Conservation (phyloP, 2,329 filamentous ascomycete species). For the Xylariaceae sp. region DNA sequence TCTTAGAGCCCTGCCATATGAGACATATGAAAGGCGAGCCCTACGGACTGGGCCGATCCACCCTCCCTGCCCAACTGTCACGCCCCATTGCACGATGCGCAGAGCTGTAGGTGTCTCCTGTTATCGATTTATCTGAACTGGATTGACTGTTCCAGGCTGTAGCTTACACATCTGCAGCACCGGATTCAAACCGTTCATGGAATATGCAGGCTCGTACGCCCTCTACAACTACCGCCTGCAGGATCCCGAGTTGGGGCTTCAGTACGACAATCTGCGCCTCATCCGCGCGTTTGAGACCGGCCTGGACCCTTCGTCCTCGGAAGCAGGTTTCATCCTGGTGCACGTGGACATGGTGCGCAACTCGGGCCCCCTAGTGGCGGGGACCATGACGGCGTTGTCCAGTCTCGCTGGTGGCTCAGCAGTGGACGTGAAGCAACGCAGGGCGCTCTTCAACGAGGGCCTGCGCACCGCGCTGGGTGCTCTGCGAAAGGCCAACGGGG, state of each 20-base stretch:
- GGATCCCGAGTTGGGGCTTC: conserved; percentile 51
- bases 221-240: conserved; percentile 62
- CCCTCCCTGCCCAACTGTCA: conserved; percentile 69
- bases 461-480: conserved; percentile 56
- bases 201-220: conserved; percentile 66
- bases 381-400: conserved; percentile 60
- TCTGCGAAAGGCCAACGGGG: conserved; percentile 65
- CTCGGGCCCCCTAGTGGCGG: conserved; percentile 70
- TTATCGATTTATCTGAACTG: too few species aligned
- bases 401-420: conserved; percentile 31
- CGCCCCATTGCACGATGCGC: conserved; percentile 78
- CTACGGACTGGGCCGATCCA: conserved; percentile 72
- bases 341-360: conserved; percentile 94
- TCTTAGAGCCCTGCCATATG: conserved; percentile 87
- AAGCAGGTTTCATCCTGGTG: conserved; percentile 92
- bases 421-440: conserved; percentile 36
- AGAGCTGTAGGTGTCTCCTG: conserved; percentile 60
- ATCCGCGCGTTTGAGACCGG: conserved; percentile 89
- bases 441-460: conserved; percentile 55
- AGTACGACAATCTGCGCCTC: conserved; percentile 67
- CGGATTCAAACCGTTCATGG: conserved; percentile 90
- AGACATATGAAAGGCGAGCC: conserved; percentile 62
- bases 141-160: too few species aligned
- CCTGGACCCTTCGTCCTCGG: conserved; percentile 78
- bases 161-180: conserved; percentile 31